These are phyloP conservation scores for Colletotrichum cuscutae DNA, from an alignment of 2,329 filamentous ascomycete species.

Conservation along the genomic window DNA sequence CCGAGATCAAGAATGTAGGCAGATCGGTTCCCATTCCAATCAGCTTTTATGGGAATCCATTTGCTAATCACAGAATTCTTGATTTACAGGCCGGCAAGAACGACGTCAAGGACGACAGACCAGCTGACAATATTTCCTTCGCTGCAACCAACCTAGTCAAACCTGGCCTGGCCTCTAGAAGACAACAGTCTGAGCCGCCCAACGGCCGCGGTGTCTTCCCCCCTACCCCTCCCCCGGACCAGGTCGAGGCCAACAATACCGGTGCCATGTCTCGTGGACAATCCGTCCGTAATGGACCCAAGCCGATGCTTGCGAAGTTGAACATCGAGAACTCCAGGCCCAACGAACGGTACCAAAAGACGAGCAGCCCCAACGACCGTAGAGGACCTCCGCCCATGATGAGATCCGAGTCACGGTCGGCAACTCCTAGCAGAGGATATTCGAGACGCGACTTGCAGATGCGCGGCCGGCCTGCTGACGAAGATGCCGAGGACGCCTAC, in stretches of 20 bases:
- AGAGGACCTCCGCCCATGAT: constrained; percentile 41
- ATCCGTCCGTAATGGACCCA: constrained; percentile 71
- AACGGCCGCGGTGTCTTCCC: constrained; percentile 84
- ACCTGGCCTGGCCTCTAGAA: constrained; percentile 80
- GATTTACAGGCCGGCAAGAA: constrained; percentile 57
- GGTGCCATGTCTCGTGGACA: constrained; percentile 60
- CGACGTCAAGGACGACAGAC: constrained; percentile 79
- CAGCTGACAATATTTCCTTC: constrained; percentile 86
- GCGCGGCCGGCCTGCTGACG: constrained; percentile 40
- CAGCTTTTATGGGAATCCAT: constrained; percentile 18
- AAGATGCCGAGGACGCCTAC: constrained; percentile 71
- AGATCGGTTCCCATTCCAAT: constrained; percentile 7
- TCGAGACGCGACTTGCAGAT: constrained; percentile 37
- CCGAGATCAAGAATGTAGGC: constrained; percentile 79
- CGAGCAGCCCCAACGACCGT: constrained; percentile 52
- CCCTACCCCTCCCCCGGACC: constrained; percentile 97
- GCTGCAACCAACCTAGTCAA: constrained; percentile 95
- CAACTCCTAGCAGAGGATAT: constrained; percentile 50
- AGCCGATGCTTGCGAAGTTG: constrained; percentile 70
- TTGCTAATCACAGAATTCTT: constrained; percentile 39
- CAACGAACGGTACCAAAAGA: constrained; percentile 66
- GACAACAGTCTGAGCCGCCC: constrained; percentile 88
- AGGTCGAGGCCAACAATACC: constrained; percentile 66
- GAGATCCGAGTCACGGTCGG: constrained; percentile 55
- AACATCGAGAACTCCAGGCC: constrained; percentile 66